Percentiles rank a stretch among this genome's conserved stretches.
phyloP scores from a whole-genome alignment of 768 basidiomycete genomes.

The Sarcodon aspratus region DNA sequence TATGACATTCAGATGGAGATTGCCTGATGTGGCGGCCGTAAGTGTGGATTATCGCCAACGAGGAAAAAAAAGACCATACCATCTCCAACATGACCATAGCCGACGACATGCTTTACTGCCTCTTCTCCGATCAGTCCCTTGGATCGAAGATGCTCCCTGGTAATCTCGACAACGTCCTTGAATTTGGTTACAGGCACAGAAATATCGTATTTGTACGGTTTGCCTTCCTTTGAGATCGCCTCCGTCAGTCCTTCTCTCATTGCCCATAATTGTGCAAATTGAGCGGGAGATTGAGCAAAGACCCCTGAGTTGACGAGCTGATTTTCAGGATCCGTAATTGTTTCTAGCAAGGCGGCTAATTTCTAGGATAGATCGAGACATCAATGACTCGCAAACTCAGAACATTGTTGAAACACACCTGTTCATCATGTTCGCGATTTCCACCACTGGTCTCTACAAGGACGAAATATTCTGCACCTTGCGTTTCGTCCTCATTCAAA shows the following conservation, averaged over 20 bases:
- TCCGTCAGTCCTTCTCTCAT: conserved; percentile 90
- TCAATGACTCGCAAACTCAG: background rate
- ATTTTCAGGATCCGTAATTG: conserved; percentile 59
- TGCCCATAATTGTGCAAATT: conserved; percentile 85
- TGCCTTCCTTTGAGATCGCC: conserved; percentile 86
- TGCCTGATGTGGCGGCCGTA: conserved; percentile 38
- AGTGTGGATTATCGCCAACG: background rate
- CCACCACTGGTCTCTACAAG: conserved; percentile 93
- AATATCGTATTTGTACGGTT: conserved; percentile 95
- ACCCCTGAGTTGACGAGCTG: conserved; percentile 84
- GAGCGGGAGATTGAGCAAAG: conserved; percentile 81
- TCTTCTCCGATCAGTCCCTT: conserved; percentile 61
- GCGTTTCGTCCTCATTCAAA: conserved; percentile 60
- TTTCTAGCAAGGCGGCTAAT: conserved; percentile 68
- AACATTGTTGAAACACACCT: conserved; percentile 34
- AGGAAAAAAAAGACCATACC: conserved; percentile 37
- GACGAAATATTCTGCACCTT: conserved; percentile 80
- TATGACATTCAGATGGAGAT: conserved; percentile 87
- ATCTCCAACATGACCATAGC: conserved; percentile 96
- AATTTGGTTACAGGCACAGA: conserved; percentile 81
- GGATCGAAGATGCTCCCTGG: conserved; percentile 57
- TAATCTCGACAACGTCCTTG: conserved; percentile 76
- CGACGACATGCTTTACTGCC: conserved; percentile 76
- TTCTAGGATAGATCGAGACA: conserved; percentile 42
- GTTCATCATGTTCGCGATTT: conserved; percentile 85